Evolutionary conservation across 2,329 filamentous ascomycete species (phyloP).

Genomic region (Paecilomyces dactylethromorphus): DNA sequence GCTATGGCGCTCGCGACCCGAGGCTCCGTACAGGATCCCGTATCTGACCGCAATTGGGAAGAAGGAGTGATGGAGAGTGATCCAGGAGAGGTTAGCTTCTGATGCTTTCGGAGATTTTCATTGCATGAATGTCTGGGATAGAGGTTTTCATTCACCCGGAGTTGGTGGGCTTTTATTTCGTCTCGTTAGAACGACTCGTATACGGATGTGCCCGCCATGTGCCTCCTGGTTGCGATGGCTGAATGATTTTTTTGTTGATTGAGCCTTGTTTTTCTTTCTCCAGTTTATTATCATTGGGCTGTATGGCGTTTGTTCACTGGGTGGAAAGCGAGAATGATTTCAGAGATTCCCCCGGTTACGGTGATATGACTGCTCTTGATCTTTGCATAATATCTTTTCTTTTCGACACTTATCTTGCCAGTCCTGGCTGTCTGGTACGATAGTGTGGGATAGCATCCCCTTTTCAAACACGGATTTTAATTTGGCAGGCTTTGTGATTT

Average conservation of each 20-base stretch:
- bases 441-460: not conserved
- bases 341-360: not conserved
- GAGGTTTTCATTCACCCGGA: constrained; percentile 9
- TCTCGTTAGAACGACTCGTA: not conserved
- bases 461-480: not conserved
- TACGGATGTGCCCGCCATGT: constrained; percentile 4
- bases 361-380: not conserved
- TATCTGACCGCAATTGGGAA: constrained; percentile 31
- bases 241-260: not conserved
- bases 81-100: constrained; percentile 38
- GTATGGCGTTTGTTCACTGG: constrained; percentile 2
- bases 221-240: constrained; percentile 1
- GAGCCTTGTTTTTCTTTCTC: not conserved
- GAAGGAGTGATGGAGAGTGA: constrained; percentile 38
- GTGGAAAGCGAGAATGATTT: not conserved
- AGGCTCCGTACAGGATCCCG: constrained; percentile 20
- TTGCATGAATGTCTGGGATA: constrained; percentile 11
- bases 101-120: constrained; percentile 5
- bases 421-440: not conserved
- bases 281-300: not conserved
- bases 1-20: constrained; percentile 30
- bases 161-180: constrained; percentile 6
- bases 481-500: not conserved
- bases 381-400: not conserved
- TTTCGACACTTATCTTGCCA: not conserved